Conservation (phyloP, 768 basidiomycete species). For the Tremella fuciformis region DNA sequence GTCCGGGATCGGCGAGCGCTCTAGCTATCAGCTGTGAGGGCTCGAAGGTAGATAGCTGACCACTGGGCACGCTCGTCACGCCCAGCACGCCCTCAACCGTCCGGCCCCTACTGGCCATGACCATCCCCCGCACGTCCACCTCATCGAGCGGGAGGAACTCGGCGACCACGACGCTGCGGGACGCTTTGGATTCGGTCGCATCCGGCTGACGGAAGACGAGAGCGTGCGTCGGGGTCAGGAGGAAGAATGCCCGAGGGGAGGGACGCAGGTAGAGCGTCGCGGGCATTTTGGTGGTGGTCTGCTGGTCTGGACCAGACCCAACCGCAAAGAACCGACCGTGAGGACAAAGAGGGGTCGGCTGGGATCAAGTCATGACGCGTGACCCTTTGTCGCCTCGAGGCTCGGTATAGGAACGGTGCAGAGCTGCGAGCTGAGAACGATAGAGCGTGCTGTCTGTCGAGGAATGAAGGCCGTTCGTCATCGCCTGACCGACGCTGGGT, state of each 20-base stretch:
- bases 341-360: no score
- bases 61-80: conserved; percentile 52
- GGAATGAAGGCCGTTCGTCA: no score
- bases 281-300: conserved; percentile 26
- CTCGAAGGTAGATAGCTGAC: conserved; percentile 27
- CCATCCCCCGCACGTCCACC: conserved; percentile 64
- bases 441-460: no score
- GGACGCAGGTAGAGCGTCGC: conserved; percentile 47
- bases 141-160: conserved; percentile 75
- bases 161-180: conserved; percentile 61
- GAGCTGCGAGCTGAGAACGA: no score
- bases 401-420: no score
- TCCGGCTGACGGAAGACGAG: conserved; percentile 48
- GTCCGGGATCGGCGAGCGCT: conserved; percentile 44
- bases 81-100: conserved; percentile 79
- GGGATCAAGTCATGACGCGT: no score
- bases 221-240: conserved; percentile 43
- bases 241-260: conserved; percentile 41
- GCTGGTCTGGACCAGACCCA: neutral
- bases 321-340: no score
- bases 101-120: conserved; percentile 67
- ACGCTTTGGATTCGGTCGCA: conserved; percentile 31
- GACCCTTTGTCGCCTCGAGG: no score
- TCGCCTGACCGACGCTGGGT: no score
- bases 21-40: conserved; percentile 8